Evolutionary conservation across 345 rosid species (phyloP).

Genomic region (Gossypium stocksii): DNA sequence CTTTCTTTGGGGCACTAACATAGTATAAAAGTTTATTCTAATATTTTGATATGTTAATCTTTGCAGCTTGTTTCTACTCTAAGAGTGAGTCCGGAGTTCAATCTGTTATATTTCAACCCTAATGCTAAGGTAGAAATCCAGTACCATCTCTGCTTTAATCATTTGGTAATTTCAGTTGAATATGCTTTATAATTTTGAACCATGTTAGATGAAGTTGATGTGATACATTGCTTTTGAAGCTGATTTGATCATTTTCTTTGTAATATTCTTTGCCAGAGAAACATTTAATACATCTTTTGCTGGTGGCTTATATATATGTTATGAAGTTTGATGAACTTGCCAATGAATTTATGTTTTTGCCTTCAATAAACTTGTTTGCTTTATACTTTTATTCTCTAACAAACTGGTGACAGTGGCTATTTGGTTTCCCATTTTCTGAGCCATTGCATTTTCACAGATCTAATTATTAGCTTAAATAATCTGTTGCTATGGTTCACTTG

Average conservation of each 20-base stretch:
- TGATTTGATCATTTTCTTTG: not conserved
- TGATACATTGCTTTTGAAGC: not conserved
- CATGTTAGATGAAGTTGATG: not conserved
- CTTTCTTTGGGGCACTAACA: not conserved
- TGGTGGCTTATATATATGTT: not conserved
- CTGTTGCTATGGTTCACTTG: not conserved
- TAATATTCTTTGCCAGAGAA: not conserved
- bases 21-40: slow-evolving; percentile 15
- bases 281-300: not conserved
- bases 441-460: not conserved
- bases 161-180: not conserved
- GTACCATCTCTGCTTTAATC: not conserved
- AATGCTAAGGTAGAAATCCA: slow-evolving; percentile 64
- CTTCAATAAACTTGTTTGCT: not conserved
- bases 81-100: slow-evolving; percentile 75
- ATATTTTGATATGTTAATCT: slow-evolving; percentile 26
- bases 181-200: slow-evolving; percentile 7
- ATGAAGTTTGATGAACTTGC: not conserved
- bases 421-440: not conserved
- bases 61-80: slow-evolving; percentile 87
- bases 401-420: not conserved
- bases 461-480: not conserved
- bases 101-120: slow-evolving; percentile 64
- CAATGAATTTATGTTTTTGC: not conserved
- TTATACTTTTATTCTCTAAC: not conserved